Evolutionary conservation across 495 filamentous ascomycete species (phyloP).

Genomic region (Penicillium pancosmium): DNA sequence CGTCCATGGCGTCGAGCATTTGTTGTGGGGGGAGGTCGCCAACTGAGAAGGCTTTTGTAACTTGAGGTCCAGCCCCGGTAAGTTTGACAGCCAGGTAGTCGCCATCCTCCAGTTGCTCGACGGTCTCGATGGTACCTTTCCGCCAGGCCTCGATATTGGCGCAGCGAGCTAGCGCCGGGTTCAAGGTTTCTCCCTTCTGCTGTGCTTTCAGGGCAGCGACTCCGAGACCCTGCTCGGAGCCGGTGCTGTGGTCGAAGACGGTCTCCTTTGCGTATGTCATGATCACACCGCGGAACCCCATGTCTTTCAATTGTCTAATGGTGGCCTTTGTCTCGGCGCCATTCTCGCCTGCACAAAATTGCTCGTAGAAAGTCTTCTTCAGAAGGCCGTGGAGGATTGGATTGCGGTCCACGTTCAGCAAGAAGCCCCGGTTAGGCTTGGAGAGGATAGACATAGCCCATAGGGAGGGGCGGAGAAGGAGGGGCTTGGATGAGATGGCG

Average conservation of each 20-base stretch:
- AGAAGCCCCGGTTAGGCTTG: slow-evolving; percentile 26
- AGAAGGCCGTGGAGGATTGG: slow-evolving; percentile 41
- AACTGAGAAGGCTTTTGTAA: slow-evolving; percentile 35
- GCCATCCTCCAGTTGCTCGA: slow-evolving; percentile 63
- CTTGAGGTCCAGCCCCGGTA: slow-evolving; percentile 32
- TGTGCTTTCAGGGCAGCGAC: slow-evolving; percentile 23
- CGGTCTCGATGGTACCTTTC: slow-evolving; percentile 69
- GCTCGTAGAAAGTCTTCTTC: slow-evolving; percentile 50
- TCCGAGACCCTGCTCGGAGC: slow-evolving; percentile 30
- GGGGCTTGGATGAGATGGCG: slow-evolving; percentile 71
- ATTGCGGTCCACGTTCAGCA: slow-evolving; percentile 48
- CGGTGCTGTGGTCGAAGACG: slow-evolving; percentile 40
- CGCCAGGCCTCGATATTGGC: slow-evolving; percentile 70
- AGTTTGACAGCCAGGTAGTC: slow-evolving; percentile 82
- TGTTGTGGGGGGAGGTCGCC: slow-evolving; percentile 35
- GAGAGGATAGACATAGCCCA: slow-evolving; percentile 61
- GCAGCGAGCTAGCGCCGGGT: slow-evolving; percentile 21
- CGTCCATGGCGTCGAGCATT: slow-evolving; percentile 42
- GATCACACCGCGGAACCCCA: slow-evolving; percentile 50
- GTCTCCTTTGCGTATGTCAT: slow-evolving; percentile 51
- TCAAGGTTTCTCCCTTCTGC: slow-evolving; percentile 11
- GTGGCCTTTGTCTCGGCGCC: slow-evolving; percentile 35
- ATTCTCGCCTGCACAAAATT: slow-evolving; percentile 52
- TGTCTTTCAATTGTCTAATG: slow-evolving; percentile 38
- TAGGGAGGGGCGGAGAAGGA: slow-evolving; percentile 66